These are phyloP conservation scores for Xylaria sp. DNA, from an alignment of 2,329 filamentous ascomycete species.

Conservation along the genomic window DNA sequence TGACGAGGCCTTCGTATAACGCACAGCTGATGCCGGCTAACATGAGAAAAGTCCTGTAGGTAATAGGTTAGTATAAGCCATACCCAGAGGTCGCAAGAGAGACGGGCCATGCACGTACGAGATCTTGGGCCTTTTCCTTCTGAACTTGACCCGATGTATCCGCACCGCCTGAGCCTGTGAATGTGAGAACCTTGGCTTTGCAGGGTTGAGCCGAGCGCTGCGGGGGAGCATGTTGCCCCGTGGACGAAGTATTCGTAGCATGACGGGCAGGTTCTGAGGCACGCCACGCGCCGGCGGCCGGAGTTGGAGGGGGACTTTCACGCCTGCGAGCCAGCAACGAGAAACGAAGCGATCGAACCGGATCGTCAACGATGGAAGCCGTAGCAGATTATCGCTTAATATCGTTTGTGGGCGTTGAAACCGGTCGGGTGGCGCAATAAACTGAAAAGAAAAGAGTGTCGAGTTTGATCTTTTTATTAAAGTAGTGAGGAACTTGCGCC, in stretches of 20 bases:
- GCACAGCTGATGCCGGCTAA: slow-evolving; percentile 49
- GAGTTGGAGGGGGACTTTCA: slow-evolving; percentile 18
- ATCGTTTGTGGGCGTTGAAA: not conserved
- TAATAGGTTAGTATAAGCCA: slow-evolving; percentile 2
- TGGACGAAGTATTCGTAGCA: slow-evolving; percentile 47
- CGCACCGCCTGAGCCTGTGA: slow-evolving; percentile 41
- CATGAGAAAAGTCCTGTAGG: slow-evolving; percentile 44
- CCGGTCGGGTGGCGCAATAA: not conserved
- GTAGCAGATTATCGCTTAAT: not conserved
- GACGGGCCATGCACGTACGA: slow-evolving; percentile 34
- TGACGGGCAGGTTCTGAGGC: slow-evolving; percentile 40
- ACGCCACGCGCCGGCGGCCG: slow-evolving; percentile 45
- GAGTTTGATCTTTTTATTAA: not conserved
- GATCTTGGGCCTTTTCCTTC: slow-evolving; percentile 43
- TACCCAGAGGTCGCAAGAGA: not conserved
- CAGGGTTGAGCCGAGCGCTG: slow-evolving; percentile 33
- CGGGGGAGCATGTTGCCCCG: slow-evolving; percentile 40
- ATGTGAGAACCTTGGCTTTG: slow-evolving; percentile 4
- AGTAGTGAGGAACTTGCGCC: not conserved
- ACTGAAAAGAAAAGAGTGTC: not conserved
- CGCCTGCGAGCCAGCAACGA: not conserved
- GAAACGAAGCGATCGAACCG: not conserved
- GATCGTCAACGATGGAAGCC: not conserved
- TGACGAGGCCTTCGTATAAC: slow-evolving; percentile 57
- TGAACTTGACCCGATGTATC: slow-evolving; percentile 47